These are phyloP conservation scores for Cyclotella kingstonii DNA, from an alignment of 108 stramenopile genomes.

Conservation along the genomic window DNA sequence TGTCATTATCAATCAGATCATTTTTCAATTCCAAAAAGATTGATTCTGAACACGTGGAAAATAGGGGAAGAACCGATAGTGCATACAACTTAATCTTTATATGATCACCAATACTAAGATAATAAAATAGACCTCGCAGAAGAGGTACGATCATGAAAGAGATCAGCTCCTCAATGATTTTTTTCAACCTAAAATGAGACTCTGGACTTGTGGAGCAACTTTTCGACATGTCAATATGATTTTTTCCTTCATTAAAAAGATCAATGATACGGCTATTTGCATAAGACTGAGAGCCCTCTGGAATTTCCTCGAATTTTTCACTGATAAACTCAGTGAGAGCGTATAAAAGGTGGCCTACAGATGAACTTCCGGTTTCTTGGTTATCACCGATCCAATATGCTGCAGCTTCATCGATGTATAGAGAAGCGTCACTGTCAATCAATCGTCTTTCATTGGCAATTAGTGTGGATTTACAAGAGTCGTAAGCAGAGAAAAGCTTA, in stretches of 20 bases:
- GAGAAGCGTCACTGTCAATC: constrained; percentile 53
- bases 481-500: constrained; percentile 47
- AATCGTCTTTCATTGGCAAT: constrained; percentile 45
- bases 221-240: constrained; percentile 64
- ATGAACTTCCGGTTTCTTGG: constrained; percentile 58
- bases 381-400: constrained; percentile 88
- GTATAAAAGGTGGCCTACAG: constrained; percentile 75
- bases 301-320: constrained; percentile 46
- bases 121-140: constrained; percentile 62
- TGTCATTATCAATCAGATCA: constrained; percentile 40
- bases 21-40: constrained; percentile 55
- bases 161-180: constrained; percentile 60
- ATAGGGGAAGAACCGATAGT: constrained; percentile 64
- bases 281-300: constrained; percentile 54
- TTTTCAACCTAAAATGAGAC: constrained; percentile 49
- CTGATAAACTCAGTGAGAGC: constrained; percentile 68
- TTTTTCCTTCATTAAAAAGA: constrained; percentile 75
- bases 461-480: constrained; percentile 36
- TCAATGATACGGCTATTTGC: constrained; percentile 69
- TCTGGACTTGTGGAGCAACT: constrained; percentile 57
- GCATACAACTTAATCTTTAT: constrained; percentile 63
- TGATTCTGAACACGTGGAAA: constrained; percentile 54
- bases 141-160: constrained; percentile 70
- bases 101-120: constrained; percentile 49
- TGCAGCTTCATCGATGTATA: constrained; percentile 72